phyloP scores from a whole-genome alignment of 306 rosid species.

The Castanopsis chinensis region DNA sequence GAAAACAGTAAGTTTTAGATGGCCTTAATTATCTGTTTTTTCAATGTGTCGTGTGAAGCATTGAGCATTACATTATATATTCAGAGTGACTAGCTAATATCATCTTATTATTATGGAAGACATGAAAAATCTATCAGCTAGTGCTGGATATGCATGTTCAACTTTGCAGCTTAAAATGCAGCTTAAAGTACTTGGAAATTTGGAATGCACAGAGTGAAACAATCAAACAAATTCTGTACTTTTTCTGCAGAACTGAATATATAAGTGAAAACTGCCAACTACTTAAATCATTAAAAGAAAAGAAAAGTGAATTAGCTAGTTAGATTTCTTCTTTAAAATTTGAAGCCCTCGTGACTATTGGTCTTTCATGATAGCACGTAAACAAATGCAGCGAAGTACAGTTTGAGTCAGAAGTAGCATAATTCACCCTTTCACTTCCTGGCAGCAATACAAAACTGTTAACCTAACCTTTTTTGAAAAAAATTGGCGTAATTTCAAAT shows the following conservation, averaged over 20 bases:
- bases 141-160: not conserved
- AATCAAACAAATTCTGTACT: not conserved
- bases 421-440: not conserved
- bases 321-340: slow-evolving; percentile 3
- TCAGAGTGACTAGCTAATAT: not conserved
- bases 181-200: not conserved
- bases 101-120: not conserved
- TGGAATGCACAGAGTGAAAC: not conserved
- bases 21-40: not conserved
- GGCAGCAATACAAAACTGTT: not conserved
- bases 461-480: slow-evolving; percentile 1
- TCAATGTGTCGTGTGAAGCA: too few species aligned
- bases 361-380: not conserved
- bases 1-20: too few species aligned
- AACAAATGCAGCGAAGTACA: slow-evolving; percentile 1
- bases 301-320: not conserved
- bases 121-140: not conserved
- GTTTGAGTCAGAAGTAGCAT: not conserved
- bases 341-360: not conserved
- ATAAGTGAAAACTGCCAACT: not conserved
- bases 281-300: not conserved
- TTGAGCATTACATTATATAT: too few species aligned
- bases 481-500: not conserved
- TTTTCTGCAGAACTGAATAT: too few species aligned
- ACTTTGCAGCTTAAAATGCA: not conserved